A percentile compares a stretch with the other conserved stretches of the same genome.
Conservation (phyloP, 129 eudicot species). For the Lactuca sativa region DNA sequence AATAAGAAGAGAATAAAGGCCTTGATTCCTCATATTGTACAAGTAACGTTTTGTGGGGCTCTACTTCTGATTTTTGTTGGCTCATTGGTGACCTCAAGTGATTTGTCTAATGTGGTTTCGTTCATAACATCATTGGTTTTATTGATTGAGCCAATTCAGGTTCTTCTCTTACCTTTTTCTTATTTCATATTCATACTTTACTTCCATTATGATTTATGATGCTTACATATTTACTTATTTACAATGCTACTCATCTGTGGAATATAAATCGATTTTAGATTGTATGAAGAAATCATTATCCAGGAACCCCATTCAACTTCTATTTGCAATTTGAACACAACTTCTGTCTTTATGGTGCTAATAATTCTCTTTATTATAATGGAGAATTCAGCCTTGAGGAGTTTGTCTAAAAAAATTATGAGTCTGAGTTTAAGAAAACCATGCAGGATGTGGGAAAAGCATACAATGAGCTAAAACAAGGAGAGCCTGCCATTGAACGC, state of each 20-base stretch:
- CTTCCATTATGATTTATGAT: conserved; percentile 5
- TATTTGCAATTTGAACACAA: background rate
- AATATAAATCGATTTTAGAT: background rate
- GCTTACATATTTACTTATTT: background rate
- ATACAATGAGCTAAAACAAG: conserved; percentile 94
- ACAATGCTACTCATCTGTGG: too few species aligned
- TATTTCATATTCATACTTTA: background rate
- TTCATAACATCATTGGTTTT: conserved; percentile 81
- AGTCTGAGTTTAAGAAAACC: conserved; percentile 33
- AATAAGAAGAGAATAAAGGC: conserved; percentile 85
- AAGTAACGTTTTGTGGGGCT: conserved; percentile 58
- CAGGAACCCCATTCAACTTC: background rate
- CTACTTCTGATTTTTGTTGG: conserved; percentile 51
- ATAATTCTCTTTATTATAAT: conserved; percentile 26
- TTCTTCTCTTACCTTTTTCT: conserved; percentile 15
- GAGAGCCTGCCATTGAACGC: conserved; percentile 95
- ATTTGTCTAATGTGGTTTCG: conserved; percentile 61
- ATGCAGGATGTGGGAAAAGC: conserved; percentile 96
- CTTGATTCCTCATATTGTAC: conserved; percentile 81
- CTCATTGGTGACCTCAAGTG: conserved; percentile 52
- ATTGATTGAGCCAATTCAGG: conserved; percentile 90
- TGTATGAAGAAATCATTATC: background rate
- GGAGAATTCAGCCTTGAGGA: conserved; percentile 28
- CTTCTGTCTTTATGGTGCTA: conserved; percentile 1
- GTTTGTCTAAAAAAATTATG: conserved; percentile 19